phyloP scores from a whole-genome alignment of 805 yeast species.

The Kazachstania taianensis region DNA sequence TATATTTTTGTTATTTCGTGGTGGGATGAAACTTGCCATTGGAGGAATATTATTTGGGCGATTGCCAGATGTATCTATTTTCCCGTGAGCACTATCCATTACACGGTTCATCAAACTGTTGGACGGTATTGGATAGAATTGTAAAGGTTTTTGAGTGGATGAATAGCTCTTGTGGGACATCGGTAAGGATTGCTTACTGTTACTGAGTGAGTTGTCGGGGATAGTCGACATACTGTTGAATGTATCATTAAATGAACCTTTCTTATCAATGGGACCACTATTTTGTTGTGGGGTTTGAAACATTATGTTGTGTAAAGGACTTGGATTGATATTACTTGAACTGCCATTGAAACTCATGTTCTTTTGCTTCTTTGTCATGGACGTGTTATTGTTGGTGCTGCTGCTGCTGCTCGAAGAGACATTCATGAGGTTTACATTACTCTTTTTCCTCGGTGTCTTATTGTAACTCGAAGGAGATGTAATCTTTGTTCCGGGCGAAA shows the following conservation, averaged over 20 bases:
- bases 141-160: constrained; percentile 28
- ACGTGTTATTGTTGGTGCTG: constrained; percentile 3
- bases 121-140: constrained; percentile 25
- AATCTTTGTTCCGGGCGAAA: constrained; percentile 25
- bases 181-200: neutral
- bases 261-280: constrained; percentile 1
- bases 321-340: constrained; percentile 14
- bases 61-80: constrained; percentile 1
- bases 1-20: neutral
- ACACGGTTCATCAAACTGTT: too few relatives aligned
- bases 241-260: too few relatives aligned
- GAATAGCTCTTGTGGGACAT: constrained; percentile 8
- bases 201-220: neutral
- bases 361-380: constrained; percentile 5
- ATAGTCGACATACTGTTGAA: constrained; percentile 2
- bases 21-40: neutral
- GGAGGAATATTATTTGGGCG: neutral
- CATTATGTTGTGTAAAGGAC: constrained; percentile 26
- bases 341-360: constrained; percentile 7
- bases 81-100: too few relatives aligned
- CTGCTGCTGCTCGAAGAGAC: constrained; percentile 6
- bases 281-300: constrained; percentile 29
- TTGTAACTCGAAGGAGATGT: constrained; percentile 29
- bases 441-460: constrained; percentile 25
- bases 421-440: constrained; percentile 4